Base-by-base conservation (phyloP, 768 basidiomycete species). In the Imleria badia region DNA sequence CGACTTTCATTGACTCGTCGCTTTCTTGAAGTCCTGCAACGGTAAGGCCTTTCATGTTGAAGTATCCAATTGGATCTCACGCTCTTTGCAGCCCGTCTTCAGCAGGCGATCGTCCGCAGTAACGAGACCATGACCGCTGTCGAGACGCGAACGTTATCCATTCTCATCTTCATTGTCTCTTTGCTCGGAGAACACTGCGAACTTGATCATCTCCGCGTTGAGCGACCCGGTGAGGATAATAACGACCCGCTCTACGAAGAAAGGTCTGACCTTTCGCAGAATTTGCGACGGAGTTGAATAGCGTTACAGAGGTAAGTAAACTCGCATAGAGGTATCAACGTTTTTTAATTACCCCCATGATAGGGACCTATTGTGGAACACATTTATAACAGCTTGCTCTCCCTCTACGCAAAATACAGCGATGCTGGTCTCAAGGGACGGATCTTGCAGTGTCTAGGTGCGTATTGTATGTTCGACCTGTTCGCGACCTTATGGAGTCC, bases 171-270 rank as follows among this genome's bases (percentile, higher is more conserved):
- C 63, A 94, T 98, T 43, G 84, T 89, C 2, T 81, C 93, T 0
- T 73, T 98, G 1, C 82, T 98, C 0, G 89, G 86, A 38, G 94
- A 98, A 70, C 82, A 96, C 66, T 95, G 91, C 60, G 78, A 93
- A 55, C 94, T 98, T 63, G 95, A 98, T 66, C 72, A 74, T 2
- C 72, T 98, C 12, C 81, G 92, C 17, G 61, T 60, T 13, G 85
- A 88, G 38, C 75, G 83, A 60, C 67, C 76, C 8, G 78, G 89
- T 91, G 63, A 42, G 85, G 74, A 23, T 9, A 4, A 19, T 13
- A 15, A 9, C 6, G 35, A 13, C 7, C 2, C n/a, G 5, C 34
- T 1, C 6, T 23, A 13, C 4, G 11, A 35, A 35, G 5, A 29
- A 19, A 31, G 38, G 14, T 38, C 49, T 60, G n/a, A 61, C 30